Conservation (phyloP, 345 rosid genomes). For the Salix arbutifolia region DNA sequence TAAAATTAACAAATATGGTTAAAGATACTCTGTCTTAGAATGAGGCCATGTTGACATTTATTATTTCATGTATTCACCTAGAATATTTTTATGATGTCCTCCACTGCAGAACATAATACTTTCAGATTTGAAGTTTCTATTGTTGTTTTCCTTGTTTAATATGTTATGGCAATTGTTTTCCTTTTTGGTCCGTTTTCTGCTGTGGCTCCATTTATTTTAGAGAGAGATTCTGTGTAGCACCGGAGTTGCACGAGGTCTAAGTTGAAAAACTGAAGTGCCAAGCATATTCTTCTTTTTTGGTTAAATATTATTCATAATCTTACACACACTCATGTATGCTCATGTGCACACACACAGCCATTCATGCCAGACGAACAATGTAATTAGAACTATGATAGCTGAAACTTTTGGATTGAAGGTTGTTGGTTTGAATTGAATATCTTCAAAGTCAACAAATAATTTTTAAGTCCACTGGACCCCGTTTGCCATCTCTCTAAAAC, state of each 20-base stretch:
- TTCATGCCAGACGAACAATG: not conserved
- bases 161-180: not conserved
- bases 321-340: not conserved
- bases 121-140: not conserved
- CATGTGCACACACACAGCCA: not conserved
- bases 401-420: not conserved
- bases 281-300: not conserved
- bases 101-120: not conserved
- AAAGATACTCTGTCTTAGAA: not conserved
- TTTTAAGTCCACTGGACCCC: not conserved
- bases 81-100: not conserved
- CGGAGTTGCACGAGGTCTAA: not conserved
- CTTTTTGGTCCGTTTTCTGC: not conserved
- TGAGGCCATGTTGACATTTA: not conserved
- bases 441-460: not conserved
- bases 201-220: not conserved
- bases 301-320: not conserved
- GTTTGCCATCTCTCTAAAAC: not conserved
- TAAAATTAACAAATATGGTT: not conserved
- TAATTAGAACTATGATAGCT: not conserved
- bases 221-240: not conserved
- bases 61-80: not conserved
- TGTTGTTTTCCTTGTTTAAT: not conserved
- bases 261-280: not conserved
- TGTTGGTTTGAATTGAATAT: not conserved